Evolutionary conservation across 345 rosid genomes (phyloP).

Genomic region (Populus davidiana): DNA sequence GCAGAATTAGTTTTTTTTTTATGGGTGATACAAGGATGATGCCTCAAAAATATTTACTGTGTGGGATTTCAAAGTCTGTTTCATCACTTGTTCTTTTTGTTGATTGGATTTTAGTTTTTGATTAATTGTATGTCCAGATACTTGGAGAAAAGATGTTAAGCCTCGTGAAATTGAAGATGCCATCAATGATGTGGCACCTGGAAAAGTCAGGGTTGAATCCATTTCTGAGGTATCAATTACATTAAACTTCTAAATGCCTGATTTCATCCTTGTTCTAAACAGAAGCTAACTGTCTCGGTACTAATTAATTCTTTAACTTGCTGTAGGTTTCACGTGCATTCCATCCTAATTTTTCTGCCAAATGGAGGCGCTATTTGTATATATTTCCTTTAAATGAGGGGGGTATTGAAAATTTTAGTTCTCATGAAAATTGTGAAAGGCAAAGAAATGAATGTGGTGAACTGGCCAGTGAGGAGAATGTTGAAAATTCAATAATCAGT

Average conservation of each 20-base stretch:
- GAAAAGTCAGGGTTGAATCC: constrained; percentile 65
- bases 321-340: constrained; percentile 74
- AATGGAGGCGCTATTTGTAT: constrained; percentile 91
- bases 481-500: constrained; percentile 21
- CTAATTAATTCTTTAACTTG: constrained; percentile 9
- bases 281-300: not conserved
- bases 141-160: constrained; percentile 79
- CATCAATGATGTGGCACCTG: constrained; percentile 58
- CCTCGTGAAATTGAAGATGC: constrained; percentile 58
- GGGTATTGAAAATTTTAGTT: constrained; percentile 22
- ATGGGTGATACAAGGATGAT: not conserved
- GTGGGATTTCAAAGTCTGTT: not conserved
- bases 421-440: constrained; percentile 18
- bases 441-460: constrained; percentile 33
- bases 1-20: not conserved
- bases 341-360: constrained; percentile 96
- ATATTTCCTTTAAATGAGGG: constrained; percentile 65
- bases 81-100: not conserved
- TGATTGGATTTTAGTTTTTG: constrained; percentile 2
- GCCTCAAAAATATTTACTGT: too few species aligned
- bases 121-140: constrained; percentile 48
- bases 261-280: not conserved
- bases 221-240: constrained; percentile 56
- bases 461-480: constrained; percentile 24
- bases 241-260: not conserved